Evolutionary conservation across 768 basidiomycete genomes (phyloP), one percentile per base, ranked within the genome.

Genomic region (Kwoniella bestiolae): DNA sequence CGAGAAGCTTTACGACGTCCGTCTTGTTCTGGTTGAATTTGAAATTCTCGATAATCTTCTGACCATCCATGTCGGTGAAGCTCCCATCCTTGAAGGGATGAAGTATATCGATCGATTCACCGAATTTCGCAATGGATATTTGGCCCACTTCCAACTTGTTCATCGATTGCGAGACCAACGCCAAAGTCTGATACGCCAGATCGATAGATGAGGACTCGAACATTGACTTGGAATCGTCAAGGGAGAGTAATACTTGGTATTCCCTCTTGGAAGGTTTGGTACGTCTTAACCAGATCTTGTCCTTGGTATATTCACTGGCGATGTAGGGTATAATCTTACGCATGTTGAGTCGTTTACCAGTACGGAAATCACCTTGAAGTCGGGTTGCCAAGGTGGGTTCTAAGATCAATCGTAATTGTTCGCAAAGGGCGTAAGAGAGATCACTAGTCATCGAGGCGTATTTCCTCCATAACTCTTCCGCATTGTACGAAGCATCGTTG

Each of bases 161-260:
- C 56, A 99, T 85, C 0, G 96, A 92, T 75, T 91, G 92, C 6
- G 90, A 88, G 59, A 99, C 92, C 59, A 98, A 84, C 0, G 90
- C 94, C 67, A 99, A 86, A 0, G 95, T 94, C 79, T 97, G 89
- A 81, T 90, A 96, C 6, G 96, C 94, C 45, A 99, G 86, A 78
- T 98, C 92, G 28, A 96, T 87, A 1, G 91, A 92, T 70, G 90
- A 90, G 3, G 89, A 90, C 80, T 94, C 92, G 11, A 91, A 88
- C 96, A 99, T 98, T 35, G 94, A 96, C 34, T 90, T 88, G 3
- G 94, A 97, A 83, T 98, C 96, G 77, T 98, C 96, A 53, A 99
- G 86, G 9, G 93, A 90, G 62, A 99, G 86, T 44, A 98, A 86
- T 2, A 99, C 88, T 76, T 99, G 95, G 81, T 98, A 98, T 77